Evolutionary conservation across 495 filamentous ascomycete species (phyloP).

Genomic region (Penicillium pulvis): DNA sequence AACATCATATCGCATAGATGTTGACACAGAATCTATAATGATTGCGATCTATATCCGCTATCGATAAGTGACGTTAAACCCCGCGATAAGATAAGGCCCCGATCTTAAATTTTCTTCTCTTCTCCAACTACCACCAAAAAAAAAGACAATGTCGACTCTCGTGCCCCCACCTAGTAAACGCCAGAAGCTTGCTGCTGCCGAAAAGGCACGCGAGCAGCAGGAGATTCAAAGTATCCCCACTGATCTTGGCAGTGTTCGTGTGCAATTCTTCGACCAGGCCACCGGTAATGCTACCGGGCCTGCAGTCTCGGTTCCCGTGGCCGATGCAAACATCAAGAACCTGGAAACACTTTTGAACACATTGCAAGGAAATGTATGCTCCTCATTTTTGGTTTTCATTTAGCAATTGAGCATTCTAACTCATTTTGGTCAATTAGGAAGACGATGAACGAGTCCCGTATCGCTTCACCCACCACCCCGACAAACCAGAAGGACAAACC

Average conservation of each 20-base stretch:
- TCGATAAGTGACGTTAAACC: neutral
- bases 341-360: slow-evolving; percentile 90
- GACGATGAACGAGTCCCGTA: slow-evolving; percentile 82
- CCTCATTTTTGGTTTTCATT: slow-evolving; percentile 6
- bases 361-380: slow-evolving; percentile 74
- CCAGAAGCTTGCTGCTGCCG: slow-evolving; percentile 73
- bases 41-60: neutral
- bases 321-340: slow-evolving; percentile 85
- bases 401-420: neutral
- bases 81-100: slow-evolving; percentile 14
- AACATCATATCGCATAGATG: neutral
- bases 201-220: slow-evolving; percentile 73
- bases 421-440: slow-evolving; percentile 49
- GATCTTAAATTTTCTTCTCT: slow-evolving; percentile 11
- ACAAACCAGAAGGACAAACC: slow-evolving; percentile 52
- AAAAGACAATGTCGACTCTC: slow-evolving; percentile 74
- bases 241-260: slow-evolving; percentile 75
- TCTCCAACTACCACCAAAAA: slow-evolving; percentile 4
- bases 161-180: slow-evolving; percentile 90
- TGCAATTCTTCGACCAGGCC: slow-evolving; percentile 86
- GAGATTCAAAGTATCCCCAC: slow-evolving; percentile 70
- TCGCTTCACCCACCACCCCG: slow-evolving; percentile 73
- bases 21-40: neutral
- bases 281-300: slow-evolving; percentile 67
- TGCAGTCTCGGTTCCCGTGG: slow-evolving; percentile 78